Percentiles rank a stretch among this genome's conserved stretches.
These are phyloP conservation scores for Podosphaera leucotricha DNA, from an alignment of 2,329 filamentous ascomycete species.

Conservation along the genomic window DNA sequence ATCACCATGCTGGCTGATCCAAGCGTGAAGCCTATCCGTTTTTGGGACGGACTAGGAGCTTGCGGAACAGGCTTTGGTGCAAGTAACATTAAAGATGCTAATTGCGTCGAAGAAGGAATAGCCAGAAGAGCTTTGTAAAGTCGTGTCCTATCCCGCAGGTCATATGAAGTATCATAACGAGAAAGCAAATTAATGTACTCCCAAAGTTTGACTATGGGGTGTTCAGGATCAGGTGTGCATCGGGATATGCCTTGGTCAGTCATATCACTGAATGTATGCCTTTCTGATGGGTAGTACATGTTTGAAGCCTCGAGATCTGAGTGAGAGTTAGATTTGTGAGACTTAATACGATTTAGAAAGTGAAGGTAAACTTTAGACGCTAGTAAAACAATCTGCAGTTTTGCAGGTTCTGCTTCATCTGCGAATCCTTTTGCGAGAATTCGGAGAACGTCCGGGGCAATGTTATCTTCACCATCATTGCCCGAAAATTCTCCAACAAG, in stretches of 20 bases:
- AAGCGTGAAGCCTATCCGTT: constrained; percentile 50
- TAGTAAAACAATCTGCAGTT: constrained; percentile 74
- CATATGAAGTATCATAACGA: constrained; percentile 84
- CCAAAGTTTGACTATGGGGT: constrained; percentile 60
- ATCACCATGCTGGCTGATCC: constrained; percentile 73
- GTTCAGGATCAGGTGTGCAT: constrained; percentile 18
- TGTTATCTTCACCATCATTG: constrained; percentile 57
- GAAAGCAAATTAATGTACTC: constrained; percentile 64
- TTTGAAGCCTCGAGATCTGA: constrained; percentile 8
- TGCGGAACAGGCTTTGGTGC: constrained; percentile 89
- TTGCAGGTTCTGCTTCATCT: constrained; percentile 63
- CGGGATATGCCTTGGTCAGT: constrained; percentile 6
- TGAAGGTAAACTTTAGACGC: constrained; percentile 95
- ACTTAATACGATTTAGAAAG: constrained; percentile 43
- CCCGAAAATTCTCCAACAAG: constrained; percentile 86
- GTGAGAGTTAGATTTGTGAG: constrained; percentile 14
- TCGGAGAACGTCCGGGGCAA: constrained; percentile 76
- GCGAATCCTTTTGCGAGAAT: constrained; percentile 71
- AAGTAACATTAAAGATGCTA: constrained; percentile 73
- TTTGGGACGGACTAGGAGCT: constrained; percentile 70
- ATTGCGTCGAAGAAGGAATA: constrained; percentile 49
- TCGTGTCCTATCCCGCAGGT: constrained; percentile 73
- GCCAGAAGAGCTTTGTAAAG: constrained; percentile 69
- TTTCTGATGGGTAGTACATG: constrained; percentile 6
- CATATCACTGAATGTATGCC: constrained; percentile 12